Base-by-base conservation (phyloP, 1,284 basidiomycete species). In the Fistulinella cinereoalba region DNA sequence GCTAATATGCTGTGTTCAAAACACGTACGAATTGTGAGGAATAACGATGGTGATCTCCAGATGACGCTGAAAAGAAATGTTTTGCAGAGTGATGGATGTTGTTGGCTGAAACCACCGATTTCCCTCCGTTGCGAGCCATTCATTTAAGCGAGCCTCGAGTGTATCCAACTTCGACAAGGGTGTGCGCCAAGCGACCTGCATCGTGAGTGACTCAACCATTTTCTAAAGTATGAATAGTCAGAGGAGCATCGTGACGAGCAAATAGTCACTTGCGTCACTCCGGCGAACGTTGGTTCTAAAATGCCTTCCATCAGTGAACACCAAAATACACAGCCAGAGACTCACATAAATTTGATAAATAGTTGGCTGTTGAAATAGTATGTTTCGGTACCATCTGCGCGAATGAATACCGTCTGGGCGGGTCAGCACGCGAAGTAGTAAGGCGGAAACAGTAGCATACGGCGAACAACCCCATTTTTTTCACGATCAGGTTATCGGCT, bases 341-440 rank as follows among this genome's bases (percentile, higher is more conserved):
- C 80, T 49, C 57, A 83, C 83, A 88, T 86, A 63, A 88, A 85
- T 59, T 83, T 84, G 44, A 63, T 76, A 62, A 83, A 85, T 13
- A 88, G 70, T 53, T 81, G 80, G 53, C 81, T 85, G 68, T 88
- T 88, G 67, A 82, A 88, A 57, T 87, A 88, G 57, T 88, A 88
- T 9, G 83, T 79, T 57, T 86, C 81, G 9, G 82, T 83, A 13
- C 85, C 85, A 55, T 88, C 85, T 6, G 72, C 57, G 21, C 84
- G 80, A 21, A 74, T 63, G 56, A 88, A 88, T 19, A 83, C 73
- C 2, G 85, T 88, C 73, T 81, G 46, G 24, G 10, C 19, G 13
- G 6, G 19, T 62, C 31, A 64, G 44, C 12, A 37, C 15, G 23
- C 16, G 29, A 23, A 27, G 19, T 12, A 22, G 46, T 41, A n/a